Conservation (phyloP, 495 filamentous ascomycete genomes). For the Baudoinia panamericana region DNA sequence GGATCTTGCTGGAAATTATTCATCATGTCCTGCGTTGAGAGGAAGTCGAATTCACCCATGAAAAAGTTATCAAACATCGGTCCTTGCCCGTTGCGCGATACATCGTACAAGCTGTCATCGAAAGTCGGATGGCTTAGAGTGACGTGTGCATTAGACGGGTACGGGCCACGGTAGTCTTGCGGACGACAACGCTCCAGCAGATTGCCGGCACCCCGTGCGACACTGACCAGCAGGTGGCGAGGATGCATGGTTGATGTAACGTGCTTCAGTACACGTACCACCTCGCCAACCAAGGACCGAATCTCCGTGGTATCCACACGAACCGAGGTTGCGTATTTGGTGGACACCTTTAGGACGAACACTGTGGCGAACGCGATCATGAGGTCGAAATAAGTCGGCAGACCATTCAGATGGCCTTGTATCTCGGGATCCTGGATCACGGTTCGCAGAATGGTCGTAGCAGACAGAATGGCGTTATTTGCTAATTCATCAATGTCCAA, state of each 20-base stretch:
- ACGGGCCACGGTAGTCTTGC: background rate
- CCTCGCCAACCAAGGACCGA: conserved; percentile 3
- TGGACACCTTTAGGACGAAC: conserved; percentile 39
- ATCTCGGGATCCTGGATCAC: conserved; percentile 41
- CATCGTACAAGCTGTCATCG: conserved; percentile 13
- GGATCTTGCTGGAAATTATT: conserved; percentile 3
- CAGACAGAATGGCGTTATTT: conserved; percentile 31
- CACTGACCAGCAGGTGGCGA: conserved; percentile 12
- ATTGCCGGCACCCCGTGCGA: conserved; percentile 4
- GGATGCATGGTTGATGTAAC: conserved; percentile 14
- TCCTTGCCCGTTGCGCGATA: conserved; percentile 6
- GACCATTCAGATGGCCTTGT: conserved; percentile 37
- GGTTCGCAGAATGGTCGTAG: conserved; percentile 37
- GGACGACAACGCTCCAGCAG: conserved; percentile 8
- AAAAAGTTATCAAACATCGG: conserved; percentile 7
- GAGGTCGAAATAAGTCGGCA: conserved; percentile 42
- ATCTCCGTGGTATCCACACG: conserved; percentile 10
- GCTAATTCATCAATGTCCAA: conserved; percentile 26
- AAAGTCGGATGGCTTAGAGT: conserved; percentile 12
- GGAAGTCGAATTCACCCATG: conserved; percentile 16
- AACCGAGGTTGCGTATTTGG: conserved; percentile 10
- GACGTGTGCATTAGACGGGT: conserved; percentile 13
- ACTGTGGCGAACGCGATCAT: conserved; percentile 47
- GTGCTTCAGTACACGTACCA: conserved; percentile 9
- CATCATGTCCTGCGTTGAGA: conserved; percentile 6